Evolutionary conservation across 2,329 filamentous ascomycete genomes (phyloP).

Genomic region (Cytospora paraplurivora): DNA sequence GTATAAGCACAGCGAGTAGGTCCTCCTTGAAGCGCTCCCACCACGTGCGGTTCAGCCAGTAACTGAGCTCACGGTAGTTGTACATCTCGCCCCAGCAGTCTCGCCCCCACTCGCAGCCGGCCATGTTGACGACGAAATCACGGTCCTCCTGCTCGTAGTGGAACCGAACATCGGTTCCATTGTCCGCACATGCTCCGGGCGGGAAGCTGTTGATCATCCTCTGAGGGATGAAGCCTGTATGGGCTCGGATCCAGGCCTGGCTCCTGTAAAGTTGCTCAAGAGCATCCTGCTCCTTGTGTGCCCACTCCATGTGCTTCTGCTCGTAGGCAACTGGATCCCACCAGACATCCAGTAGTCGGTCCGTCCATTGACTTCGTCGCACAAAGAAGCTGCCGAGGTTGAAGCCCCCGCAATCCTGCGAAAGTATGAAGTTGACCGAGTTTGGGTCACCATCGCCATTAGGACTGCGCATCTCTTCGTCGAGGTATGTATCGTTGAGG

Average conservation of each 20-base stretch:
- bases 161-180: constrained; percentile 71
- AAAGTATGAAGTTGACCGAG: constrained; percentile 84
- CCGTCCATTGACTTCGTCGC: constrained; percentile 82
- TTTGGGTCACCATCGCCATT: constrained; percentile 74
- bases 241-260: constrained; percentile 89
- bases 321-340: constrained; percentile 98
- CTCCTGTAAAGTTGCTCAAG: constrained; percentile 88
- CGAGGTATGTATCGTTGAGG: constrained; percentile 71
- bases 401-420: constrained; percentile 94
- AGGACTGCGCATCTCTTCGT: constrained; percentile 69
- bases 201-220: constrained; percentile 95
- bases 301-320: constrained; percentile 98
- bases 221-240: constrained; percentile 86
- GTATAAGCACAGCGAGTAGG: constrained; percentile 61
- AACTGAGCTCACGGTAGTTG: constrained; percentile 87
- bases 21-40: constrained; percentile 80
- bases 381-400: constrained; percentile 96
- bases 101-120: constrained; percentile 92
- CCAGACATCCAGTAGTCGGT: constrained; percentile 91
- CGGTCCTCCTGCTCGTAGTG: constrained; percentile 86
- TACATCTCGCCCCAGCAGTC: constrained; percentile 99
- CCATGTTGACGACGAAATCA: constrained; percentile 98
- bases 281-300: constrained; percentile 97
- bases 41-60: constrained; percentile 78
- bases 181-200: constrained; percentile 80